Evolutionary conservation across 257 asterid genomes (phyloP).

Genomic region (Solanum bulbocastanum): DNA sequence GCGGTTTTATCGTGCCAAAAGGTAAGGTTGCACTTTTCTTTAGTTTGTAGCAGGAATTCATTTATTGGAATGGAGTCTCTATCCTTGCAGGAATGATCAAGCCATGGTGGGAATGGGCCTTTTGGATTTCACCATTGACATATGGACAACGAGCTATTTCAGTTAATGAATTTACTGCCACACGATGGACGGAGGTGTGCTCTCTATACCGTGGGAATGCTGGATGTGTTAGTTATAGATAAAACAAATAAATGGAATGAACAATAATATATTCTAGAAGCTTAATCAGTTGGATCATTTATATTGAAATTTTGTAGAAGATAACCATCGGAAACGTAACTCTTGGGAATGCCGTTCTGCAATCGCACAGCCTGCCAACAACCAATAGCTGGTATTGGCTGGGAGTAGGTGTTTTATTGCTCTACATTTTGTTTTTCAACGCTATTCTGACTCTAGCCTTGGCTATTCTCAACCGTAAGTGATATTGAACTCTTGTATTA

Average conservation of each 20-base stretch:
- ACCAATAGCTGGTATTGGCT: conserved; percentile 69
- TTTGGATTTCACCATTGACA: conserved; percentile 81
- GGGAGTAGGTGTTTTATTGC: conserved; percentile 56
- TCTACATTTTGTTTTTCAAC: conserved; percentile 61
- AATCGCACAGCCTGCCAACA: conserved; percentile 52
- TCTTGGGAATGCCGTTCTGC: conserved; percentile 47
- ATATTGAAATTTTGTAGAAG: conserved; percentile 32
- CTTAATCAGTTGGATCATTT: neutral
- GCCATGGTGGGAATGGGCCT: conserved; percentile 94
- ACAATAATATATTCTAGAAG: neutral
- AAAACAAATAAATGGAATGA: neutral
- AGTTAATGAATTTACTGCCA: conserved; percentile 71
- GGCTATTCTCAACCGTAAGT: conserved; percentile 65
- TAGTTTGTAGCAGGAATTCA: neutral
- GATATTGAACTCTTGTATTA: neutral
- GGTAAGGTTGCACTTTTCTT: conserved; percentile 20
- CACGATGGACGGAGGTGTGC: conserved; percentile 73
- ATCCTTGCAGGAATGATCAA: conserved; percentile 59
- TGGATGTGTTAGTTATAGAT: neutral
- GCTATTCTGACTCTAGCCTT: conserved; percentile 49
- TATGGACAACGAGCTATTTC: conserved; percentile 79
- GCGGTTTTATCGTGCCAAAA: conserved; percentile 80
- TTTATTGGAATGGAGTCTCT: neutral
- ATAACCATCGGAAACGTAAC: conserved; percentile 24
- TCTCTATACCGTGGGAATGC: neutral